A percentile compares a stretch with the other conserved stretches of the same genome.
Evolutionary conservation across 2,329 filamentous ascomycete species (phyloP).

Genomic region (Monosporascus sp.): DNA sequence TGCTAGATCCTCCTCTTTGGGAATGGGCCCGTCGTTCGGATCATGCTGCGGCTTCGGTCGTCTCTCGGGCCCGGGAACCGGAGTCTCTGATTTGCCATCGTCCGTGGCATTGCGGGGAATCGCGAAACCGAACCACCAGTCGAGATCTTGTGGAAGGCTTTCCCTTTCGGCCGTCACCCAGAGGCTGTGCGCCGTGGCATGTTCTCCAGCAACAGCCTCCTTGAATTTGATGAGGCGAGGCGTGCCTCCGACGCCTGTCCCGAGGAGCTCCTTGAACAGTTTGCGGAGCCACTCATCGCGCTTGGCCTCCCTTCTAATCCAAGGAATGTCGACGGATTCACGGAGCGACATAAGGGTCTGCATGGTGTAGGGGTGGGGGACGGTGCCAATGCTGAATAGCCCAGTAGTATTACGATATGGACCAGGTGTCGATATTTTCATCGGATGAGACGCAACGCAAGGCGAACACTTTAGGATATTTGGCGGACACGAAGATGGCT

Average conservation of each 20-base stretch:
- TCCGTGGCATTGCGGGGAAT: conserved; percentile 56
- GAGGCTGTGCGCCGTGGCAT: conserved; percentile 58
- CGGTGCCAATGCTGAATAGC: conserved; percentile 75
- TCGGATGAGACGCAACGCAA: conserved; percentile 60
- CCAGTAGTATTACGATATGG: conserved; percentile 66
- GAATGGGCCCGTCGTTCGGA: conserved; percentile 42
- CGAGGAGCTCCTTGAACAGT: conserved; percentile 65
- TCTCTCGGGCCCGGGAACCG: conserved; percentile 53
- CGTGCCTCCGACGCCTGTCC: conserved; percentile 54
- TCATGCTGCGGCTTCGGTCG: conserved; percentile 45
- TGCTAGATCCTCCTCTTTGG: conserved; percentile 45
- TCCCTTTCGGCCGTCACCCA: conserved; percentile 72
- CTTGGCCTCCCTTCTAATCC: conserved; percentile 60
- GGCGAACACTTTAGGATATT: conserved; percentile 69
- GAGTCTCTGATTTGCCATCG: conserved; percentile 49
- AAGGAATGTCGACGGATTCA: conserved; percentile 54
- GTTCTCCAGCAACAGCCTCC: conserved; percentile 68
- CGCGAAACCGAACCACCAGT: conserved; percentile 86
- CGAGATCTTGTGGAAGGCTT: conserved; percentile 60
- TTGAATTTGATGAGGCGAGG: conserved; percentile 72
- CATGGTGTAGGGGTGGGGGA: conserved; percentile 88
- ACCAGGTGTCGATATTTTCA: conserved; percentile 61
- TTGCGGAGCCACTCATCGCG: conserved; percentile 76
- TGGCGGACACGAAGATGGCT: conserved; percentile 76
- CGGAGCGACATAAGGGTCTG: conserved; percentile 60